Evolutionary conservation across 2,329 filamentous ascomycete species (phyloP).

Genomic region (Colletotrichum eleusines): DNA sequence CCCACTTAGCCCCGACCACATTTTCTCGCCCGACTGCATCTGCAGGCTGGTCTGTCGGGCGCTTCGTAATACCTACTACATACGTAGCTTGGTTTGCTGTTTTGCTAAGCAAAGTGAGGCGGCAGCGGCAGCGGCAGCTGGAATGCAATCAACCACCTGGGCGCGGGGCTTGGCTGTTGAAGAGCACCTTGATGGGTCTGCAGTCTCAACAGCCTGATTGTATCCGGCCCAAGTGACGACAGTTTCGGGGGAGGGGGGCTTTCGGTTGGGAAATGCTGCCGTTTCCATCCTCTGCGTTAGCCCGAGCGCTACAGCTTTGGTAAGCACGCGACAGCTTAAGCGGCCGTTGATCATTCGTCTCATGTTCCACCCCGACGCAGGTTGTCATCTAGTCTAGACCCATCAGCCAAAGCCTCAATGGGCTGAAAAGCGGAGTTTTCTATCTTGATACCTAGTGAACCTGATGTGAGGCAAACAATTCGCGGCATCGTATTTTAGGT

Average conservation of each 20-base stretch:
- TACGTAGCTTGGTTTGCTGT: slow-evolving; percentile 6
- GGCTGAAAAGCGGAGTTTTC: slow-evolving; percentile 8
- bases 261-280: background rate
- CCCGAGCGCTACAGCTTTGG: background rate
- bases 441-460: background rate
- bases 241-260: too few species aligned
- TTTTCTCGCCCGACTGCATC: background rate
- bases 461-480: background rate
- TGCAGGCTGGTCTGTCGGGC: background rate
- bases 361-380: slow-evolving; percentile 7
- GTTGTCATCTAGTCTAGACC: slow-evolving; percentile 21
- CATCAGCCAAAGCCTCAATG: slow-evolving; percentile 17
- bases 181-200: background rate
- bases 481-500: background rate
- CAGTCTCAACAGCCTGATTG: background rate
- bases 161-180: background rate
- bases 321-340: background rate
- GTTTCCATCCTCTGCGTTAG: background rate
- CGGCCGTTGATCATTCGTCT: slow-evolving; percentile 26
- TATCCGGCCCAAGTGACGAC: background rate
- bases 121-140: background rate
- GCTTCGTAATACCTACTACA: slow-evolving; percentile 22
- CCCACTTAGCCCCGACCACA: slow-evolving; percentile 24
- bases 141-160: background rate
- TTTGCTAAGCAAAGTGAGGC: background rate